Percentiles rank a stretch among this genome's conserved stretches.
These are phyloP conservation scores for Ampelocalamus luodianensis DNA, from an alignment of 176 grass and related monocot species.

Conservation along the genomic window DNA sequence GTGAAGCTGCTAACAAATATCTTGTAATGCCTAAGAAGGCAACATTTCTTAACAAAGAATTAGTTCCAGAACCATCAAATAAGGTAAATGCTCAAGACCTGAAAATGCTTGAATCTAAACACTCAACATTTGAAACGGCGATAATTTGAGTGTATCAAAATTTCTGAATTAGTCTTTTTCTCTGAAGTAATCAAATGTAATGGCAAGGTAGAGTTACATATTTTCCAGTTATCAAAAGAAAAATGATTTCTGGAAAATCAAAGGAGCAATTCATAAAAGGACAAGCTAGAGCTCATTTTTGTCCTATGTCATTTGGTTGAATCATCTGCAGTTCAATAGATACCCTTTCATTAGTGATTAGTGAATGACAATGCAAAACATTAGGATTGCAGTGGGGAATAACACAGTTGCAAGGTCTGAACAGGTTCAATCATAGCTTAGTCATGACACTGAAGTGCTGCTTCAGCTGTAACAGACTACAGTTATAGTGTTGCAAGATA, in stretches of 20 bases:
- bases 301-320: background rate
- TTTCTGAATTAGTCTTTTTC: background rate
- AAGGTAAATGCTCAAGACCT: constrained; percentile 3
- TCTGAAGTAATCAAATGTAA: constrained; percentile 17
- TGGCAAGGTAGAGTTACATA: background rate
- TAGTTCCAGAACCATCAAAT: background rate
- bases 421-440: constrained; percentile 19
- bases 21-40: background rate
- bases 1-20: background rate
- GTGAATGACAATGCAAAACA: background rate
- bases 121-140: background rate
- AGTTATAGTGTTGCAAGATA: background rate
- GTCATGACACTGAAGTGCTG: background rate
- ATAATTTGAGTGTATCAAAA: constrained; percentile 1
- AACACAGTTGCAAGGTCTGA: constrained; percentile 2
- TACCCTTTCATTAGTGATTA: background rate
- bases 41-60: background rate
- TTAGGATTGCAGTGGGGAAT: constrained; percentile 19
- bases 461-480: background rate
- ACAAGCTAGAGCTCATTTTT: background rate
- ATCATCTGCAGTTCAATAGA: constrained; percentile 2
- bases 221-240: background rate
- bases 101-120: constrained; percentile 3
- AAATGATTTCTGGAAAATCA: background rate
- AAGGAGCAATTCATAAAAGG: background rate